phyloP scores from a whole-genome alignment of 306 rosid species.

The Trifolium subterraneum region DNA sequence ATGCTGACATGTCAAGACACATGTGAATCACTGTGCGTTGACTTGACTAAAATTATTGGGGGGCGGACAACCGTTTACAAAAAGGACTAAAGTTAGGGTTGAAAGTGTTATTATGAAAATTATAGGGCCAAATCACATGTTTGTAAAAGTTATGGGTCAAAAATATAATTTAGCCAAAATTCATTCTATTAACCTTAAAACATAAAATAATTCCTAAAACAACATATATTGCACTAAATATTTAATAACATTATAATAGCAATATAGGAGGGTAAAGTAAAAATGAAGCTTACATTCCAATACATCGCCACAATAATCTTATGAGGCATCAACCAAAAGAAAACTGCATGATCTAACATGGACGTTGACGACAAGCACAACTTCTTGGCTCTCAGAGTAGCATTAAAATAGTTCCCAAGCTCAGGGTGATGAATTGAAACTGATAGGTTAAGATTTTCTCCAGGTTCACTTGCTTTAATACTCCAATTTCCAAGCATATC shows the following conservation, averaged over 20 bases:
- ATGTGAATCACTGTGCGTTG: no score
- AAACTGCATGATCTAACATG: conserved; percentile 56
- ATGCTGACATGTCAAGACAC: no score
- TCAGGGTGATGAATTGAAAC: conserved; percentile 87
- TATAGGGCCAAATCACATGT: no score
- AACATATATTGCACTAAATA: conserved; percentile 9
- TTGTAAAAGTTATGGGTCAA: no score
- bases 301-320: conserved; percentile 93
- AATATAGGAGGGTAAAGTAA: conserved; percentile 13
- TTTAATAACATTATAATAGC: not conserved
- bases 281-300: conserved; percentile 80
- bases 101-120: no score
- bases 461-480: conserved; percentile 82
- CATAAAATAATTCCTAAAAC: no score
- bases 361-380: conserved; percentile 50
- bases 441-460: conserved; percentile 64
- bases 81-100: no score
- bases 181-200: no score
- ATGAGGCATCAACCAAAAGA: conserved; percentile 96
- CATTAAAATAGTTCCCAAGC: conserved; percentile 84
- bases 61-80: no score
- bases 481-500: conserved; percentile 93
- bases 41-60: no score
- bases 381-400: conserved; percentile 69
- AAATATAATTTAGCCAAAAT: no score